Percentiles rank a stretch among this genome's conserved stretches.
Conservation (phyloP, 768 basidiomycete species). For the Amanita pseudoporphyria region DNA sequence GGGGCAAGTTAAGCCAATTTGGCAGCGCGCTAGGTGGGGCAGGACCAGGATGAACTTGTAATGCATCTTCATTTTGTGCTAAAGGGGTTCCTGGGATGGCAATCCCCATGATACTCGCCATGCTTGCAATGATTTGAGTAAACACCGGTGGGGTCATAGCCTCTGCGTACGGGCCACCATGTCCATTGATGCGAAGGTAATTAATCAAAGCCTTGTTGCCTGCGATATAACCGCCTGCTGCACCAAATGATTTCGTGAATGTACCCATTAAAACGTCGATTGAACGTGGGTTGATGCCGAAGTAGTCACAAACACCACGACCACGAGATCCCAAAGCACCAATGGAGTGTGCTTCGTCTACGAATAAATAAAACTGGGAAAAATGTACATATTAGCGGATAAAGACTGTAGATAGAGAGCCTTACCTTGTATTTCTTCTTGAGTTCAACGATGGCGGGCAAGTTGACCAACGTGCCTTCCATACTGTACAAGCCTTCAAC, state of each 20-base stretch:
- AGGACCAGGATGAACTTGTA: slow-evolving; percentile 48
- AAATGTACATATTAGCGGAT: background rate
- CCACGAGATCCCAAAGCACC: slow-evolving; percentile 93
- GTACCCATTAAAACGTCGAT: slow-evolving; percentile 98
- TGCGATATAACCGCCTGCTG: slow-evolving; percentile 91
- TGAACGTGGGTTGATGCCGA: slow-evolving; percentile 66
- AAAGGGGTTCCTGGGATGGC: slow-evolving; percentile 25
- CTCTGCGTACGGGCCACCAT: slow-evolving; percentile 83
- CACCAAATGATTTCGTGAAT: slow-evolving; percentile 92
- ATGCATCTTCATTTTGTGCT: slow-evolving; percentile 24
- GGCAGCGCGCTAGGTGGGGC: slow-evolving; percentile 60
- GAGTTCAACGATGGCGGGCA: slow-evolving; percentile 75
- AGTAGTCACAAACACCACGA: slow-evolving; percentile 94
- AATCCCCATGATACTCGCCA: slow-evolving; percentile 96
- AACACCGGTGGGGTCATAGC: slow-evolving; percentile 86
- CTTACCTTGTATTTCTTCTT: slow-evolving; percentile 93
- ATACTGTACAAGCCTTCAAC: slow-evolving; percentile 97
- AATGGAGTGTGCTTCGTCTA: slow-evolving; percentile 97
- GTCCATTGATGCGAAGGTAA: slow-evolving; percentile 68
- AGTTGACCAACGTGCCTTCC: slow-evolving; percentile 91
- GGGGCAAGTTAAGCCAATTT: slow-evolving; percentile 69
- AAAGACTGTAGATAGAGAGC: slow-evolving; percentile 4
- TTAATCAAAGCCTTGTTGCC: slow-evolving; percentile 77
- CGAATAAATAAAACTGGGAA: slow-evolving; percentile 87
- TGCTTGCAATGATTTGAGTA: slow-evolving; percentile 83